phyloP scores from a whole-genome alignment of 495 filamentous ascomycete species.

The Parathielavia appendiculata region DNA sequence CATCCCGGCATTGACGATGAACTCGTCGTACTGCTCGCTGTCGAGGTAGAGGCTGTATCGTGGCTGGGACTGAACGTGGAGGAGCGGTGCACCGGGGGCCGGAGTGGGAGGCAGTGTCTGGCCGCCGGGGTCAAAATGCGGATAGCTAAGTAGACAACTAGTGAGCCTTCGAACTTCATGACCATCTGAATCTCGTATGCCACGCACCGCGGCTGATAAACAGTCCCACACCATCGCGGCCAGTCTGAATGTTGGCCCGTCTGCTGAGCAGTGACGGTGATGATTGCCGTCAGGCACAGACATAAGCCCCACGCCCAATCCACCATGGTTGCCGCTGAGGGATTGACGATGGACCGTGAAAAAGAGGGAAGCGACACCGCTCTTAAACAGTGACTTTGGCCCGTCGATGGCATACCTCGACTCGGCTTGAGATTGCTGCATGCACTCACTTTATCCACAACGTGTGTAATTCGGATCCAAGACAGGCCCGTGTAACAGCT shows the following conservation, averaged over 20 bases:
- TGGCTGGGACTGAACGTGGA: conserved; percentile 55
- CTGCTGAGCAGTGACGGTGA: conserved; percentile 11
- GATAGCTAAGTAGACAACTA: conserved; percentile 40
- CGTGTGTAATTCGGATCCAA: not conserved
- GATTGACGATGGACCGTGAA: not conserved
- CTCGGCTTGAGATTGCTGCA: conserved; percentile 1
- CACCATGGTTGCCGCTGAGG: conserved; percentile 13
- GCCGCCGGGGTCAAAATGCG: conserved; percentile 58
- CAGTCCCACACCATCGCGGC: conserved; percentile 57
- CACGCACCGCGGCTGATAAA: conserved; percentile 47
- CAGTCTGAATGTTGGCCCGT: conserved; percentile 43
- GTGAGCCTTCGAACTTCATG: not conserved
- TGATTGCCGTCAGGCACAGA: conserved; percentile 6
- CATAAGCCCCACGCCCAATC: conserved; percentile 12
- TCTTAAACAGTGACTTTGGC: not conserved
- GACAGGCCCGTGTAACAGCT: not conserved
- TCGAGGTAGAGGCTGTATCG: conserved; percentile 57
- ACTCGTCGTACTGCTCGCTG: conserved; percentile 48
- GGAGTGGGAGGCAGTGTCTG: conserved; percentile 44
- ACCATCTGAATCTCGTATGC: not conserved
- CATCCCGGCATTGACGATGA: conserved; percentile 55
- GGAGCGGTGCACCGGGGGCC: conserved; percentile 37
- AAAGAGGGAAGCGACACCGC: not conserved
- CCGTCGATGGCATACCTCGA: not conserved
- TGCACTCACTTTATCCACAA: conserved; percentile 10